Percentiles rank a stretch among this genome's conserved stretches.
phyloP scores from a whole-genome alignment of 495 filamentous ascomycete genomes.

The Talaromyces nanjingensis region DNA sequence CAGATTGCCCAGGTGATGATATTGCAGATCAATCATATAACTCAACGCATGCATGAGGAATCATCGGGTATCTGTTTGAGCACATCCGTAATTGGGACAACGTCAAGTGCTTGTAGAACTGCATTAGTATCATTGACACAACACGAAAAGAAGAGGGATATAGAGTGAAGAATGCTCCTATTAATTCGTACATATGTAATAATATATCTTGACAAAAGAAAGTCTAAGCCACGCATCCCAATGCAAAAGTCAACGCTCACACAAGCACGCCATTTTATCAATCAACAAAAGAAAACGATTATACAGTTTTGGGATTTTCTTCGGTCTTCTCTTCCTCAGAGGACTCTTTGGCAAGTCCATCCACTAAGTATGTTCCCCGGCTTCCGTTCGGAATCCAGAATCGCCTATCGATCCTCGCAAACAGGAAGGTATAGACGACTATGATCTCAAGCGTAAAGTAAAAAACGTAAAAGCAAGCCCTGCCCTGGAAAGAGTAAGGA shows the following conservation, averaged over 20 bases:
- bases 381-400: slow-evolving; percentile 59
- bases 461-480: slow-evolving; percentile 73
- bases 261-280: not conserved
- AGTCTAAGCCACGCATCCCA: not conserved
- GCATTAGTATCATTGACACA: not conserved
- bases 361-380: not conserved
- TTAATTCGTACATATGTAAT: not conserved
- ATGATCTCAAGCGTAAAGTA: slow-evolving; percentile 66
- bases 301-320: not conserved
- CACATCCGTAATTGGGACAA: no score
- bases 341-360: not conserved
- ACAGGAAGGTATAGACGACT: slow-evolving; percentile 56
- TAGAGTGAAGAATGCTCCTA: not conserved
- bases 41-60: no score
- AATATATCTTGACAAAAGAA: not conserved
- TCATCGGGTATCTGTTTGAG: no score
- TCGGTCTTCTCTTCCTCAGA: not conserved
- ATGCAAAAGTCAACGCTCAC: not conserved
- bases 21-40: no score
- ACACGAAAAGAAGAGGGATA: not conserved
- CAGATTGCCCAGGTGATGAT: no score
- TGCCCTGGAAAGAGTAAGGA: slow-evolving; percentile 61
- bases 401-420: slow-evolving; percentile 61
- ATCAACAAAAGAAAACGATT: not conserved
- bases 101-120: not conserved